Conservation (phyloP, 169 alveolate species). For the Cryptosporidium parvum region DNA sequence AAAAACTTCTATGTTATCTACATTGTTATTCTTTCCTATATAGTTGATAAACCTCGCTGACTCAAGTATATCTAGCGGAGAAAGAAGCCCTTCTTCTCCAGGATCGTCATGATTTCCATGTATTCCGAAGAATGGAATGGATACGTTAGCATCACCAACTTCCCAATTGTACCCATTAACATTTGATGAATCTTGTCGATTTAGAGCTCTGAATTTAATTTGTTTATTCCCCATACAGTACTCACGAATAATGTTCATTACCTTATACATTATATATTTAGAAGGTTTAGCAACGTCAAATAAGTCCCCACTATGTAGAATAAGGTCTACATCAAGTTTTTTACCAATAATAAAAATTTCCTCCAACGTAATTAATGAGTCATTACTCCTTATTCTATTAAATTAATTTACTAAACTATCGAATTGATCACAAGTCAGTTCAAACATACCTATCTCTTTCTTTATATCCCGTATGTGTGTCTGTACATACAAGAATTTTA, state of each 20-base stretch:
- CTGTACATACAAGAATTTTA: constrained; percentile 92
- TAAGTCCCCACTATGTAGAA: constrained; percentile 95
- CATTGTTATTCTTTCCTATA: constrained; percentile 89
- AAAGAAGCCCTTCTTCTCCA: constrained; percentile 79
- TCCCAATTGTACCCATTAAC: constrained; percentile 45
- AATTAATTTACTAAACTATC: background rate
- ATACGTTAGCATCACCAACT: constrained; percentile 44
- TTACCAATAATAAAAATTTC: constrained; percentile 92
- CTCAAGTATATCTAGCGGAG: constrained; percentile 81
- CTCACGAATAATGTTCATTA: constrained; percentile 82
- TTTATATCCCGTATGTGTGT: constrained; percentile 95
- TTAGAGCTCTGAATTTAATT: constrained; percentile 49
- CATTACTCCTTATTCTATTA: constrained; percentile 87
- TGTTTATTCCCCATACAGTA: constrained; percentile 83
- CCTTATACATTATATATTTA: constrained; percentile 86
- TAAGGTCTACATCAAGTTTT: constrained; percentile 88
- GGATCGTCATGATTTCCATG: constrained; percentile 84
- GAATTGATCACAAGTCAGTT: constrained; percentile 29
- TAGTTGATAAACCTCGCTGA: constrained; percentile 90
- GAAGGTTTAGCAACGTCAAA: constrained; percentile 95
- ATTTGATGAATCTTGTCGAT: background rate
- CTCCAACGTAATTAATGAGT: constrained; percentile 92
- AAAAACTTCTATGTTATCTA: constrained; percentile 86
- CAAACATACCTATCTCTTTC: constrained; percentile 88
- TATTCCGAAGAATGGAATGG: constrained; percentile 77